Evolutionary conservation across 345 rosid species (phyloP), one percentile per base, ranked within the genome.

Genomic region (Reutealis trisperma): DNA sequence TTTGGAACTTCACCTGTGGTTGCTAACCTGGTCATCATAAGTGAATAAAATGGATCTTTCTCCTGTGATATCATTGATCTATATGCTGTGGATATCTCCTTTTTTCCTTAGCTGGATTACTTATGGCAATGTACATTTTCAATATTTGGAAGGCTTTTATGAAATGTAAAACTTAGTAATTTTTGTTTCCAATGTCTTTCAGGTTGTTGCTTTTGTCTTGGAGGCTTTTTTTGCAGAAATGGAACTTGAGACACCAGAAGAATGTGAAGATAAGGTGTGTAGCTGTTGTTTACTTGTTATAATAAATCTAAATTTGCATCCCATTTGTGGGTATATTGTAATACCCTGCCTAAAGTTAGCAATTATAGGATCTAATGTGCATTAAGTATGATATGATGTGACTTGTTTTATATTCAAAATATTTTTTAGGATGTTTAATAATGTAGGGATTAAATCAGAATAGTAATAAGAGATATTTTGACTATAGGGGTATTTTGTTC

Each of bases 151-250:
- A 62, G 25, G 58, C 60, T 25, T 42, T 41, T 30, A 37, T 30
- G 66, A 18, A 59, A 41, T 21, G 61, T 2, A 37, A 41, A 83
- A 72, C 37, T 49, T 65, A 61, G 41, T 37, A 37, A 37, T 37
- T 37, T 37, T 37, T 57, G 58, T 74, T 67, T 55, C 32, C 49
- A 27, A 51, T 82, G 78, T 75, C 79, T 74, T 80, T 82, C 90
- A 96, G 99, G 90, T 96, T 73, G 86, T 93, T 30, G 98, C 99
- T 67, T 96, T 96, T 88, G 96, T 96, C 82, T 88, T 96, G 95
- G 99, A 96, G 81, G 99, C 97, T 34, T 96, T 96, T 92, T 96
- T 92, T 71, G 78, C 99, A 63, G 98, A 96, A 84, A 85, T 96
- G 90, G 98, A 96, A 71, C 89, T 93, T n/a, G 95, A 96, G 72